These are phyloP conservation scores for Solanum gracilifrons DNA, from an alignment of 257 asterid genomes.

Conservation along the genomic window DNA sequence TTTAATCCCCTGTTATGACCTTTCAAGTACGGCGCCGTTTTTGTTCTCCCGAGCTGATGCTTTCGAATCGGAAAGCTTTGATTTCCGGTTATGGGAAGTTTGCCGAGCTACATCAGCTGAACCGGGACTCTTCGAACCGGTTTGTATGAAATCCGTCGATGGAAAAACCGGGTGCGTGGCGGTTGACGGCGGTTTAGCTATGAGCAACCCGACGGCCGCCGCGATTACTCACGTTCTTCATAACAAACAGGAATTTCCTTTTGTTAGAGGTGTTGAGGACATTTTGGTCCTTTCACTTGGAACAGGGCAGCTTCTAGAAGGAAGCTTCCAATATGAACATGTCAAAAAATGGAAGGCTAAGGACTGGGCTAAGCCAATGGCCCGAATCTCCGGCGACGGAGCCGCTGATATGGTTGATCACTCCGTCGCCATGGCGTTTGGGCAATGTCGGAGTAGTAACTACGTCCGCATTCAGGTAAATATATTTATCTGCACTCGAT, in stretches of 20 bases:
- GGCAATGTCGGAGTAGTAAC: constrained; percentile 38
- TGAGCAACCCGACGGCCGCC: constrained; percentile 95
- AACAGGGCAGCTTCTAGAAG: constrained; percentile 48
- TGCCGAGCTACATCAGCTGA: constrained; percentile 88
- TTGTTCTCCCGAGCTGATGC: constrained; percentile 95
- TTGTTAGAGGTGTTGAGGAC: constrained; percentile 93
- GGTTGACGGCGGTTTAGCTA: constrained; percentile 75
- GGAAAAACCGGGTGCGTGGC: constrained; percentile 76
- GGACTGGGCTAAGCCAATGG: constrained; percentile 68
- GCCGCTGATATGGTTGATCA: constrained; percentile 73
- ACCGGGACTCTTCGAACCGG: constrained; percentile 68
- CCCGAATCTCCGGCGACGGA: constrained; percentile 56
- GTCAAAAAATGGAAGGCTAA: constrained; percentile 53
- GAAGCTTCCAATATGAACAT: constrained; percentile 47
- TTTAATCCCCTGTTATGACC: constrained; percentile 86
- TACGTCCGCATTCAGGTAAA: constrained; percentile 64
- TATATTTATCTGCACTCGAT: background rate
- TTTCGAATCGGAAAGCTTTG: constrained; percentile 82
- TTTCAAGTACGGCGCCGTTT: constrained; percentile 82
- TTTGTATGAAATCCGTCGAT: constrained; percentile 64
- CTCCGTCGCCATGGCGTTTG: constrained; percentile 69
- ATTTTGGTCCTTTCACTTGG: constrained; percentile 93
- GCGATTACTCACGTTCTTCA: constrained; percentile 96
- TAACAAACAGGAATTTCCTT: constrained; percentile 91
- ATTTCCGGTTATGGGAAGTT: constrained; percentile 94